Conservation (phyloP, 495 filamentous ascomycete genomes). For the Sporormia fimetaria region DNA sequence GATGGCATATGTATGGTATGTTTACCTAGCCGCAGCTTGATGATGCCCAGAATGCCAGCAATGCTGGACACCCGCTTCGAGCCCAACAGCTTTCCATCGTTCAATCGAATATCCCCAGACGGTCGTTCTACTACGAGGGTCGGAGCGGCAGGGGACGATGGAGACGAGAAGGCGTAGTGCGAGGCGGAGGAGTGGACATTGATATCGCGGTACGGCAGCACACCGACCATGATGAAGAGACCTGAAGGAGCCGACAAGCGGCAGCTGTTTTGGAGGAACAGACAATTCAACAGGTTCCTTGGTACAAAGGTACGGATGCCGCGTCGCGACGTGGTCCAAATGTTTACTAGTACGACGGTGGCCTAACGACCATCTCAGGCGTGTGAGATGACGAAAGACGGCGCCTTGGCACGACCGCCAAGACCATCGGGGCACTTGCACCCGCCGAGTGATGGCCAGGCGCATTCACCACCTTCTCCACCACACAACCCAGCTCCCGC, state of each 20-base stretch:
- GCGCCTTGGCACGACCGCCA: not conserved
- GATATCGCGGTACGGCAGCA: conserved; percentile 86
- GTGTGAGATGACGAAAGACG: conserved; percentile 18
- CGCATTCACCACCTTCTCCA: not conserved
- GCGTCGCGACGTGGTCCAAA: too few species aligned
- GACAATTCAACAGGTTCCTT: too few species aligned
- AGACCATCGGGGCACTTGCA: not conserved
- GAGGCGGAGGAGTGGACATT: conserved; percentile 85
- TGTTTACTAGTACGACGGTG: too few species aligned
- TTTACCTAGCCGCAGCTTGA: conserved; percentile 78
- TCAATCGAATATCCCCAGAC: conserved; percentile 80
- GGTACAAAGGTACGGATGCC: too few species aligned
- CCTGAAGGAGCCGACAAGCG: not conserved
- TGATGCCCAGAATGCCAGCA: conserved; percentile 83
- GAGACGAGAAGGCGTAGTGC: conserved; percentile 92
- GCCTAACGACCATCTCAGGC: conserved; percentile 1
- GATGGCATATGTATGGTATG: conserved; percentile 3
- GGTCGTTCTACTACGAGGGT: conserved; percentile 82
- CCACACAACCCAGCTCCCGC: not conserved
- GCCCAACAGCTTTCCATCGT: conserved; percentile 60
- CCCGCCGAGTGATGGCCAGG: not conserved
- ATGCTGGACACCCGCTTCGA: conserved; percentile 84
- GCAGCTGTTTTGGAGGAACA: not conserved
- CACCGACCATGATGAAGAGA: conserved; percentile 41
- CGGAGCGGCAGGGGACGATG: conserved; percentile 78